These are phyloP conservation scores for Linnemannia elongata DNA, from an alignment of 192 early-diverging fungal genomes.

Conservation along the genomic window DNA sequence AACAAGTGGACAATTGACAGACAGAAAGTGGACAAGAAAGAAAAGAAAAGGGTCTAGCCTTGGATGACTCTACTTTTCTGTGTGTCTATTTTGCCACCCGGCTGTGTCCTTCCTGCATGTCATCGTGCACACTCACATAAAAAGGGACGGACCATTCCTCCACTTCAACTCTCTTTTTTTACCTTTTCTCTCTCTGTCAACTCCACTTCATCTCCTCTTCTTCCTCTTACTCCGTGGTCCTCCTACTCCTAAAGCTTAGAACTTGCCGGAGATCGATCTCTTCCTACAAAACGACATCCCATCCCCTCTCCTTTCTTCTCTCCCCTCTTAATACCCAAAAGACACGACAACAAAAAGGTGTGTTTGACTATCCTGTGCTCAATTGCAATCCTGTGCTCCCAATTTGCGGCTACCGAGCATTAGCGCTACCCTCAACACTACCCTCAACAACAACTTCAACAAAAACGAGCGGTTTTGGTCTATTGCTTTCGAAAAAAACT, in stretches of 20 bases:
- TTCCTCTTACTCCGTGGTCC: neutral
- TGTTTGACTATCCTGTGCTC: neutral
- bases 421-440: no score
- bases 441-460: neutral
- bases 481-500: neutral
- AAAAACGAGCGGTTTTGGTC: neutral
- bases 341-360: neutral
- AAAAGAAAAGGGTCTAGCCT: neutral
- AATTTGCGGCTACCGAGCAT: neutral
- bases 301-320: neutral
- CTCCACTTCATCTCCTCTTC: neutral
- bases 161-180: neutral
- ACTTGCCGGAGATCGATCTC: neutral
- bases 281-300: neutral
- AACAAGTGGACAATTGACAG: no score
- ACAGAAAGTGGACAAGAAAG: neutral
- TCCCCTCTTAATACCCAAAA: neutral
- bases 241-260: neutral
- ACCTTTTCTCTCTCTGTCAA: neutral
- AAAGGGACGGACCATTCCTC: neutral
- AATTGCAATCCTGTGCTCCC: neutral
- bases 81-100: neutral
- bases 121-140: neutral
- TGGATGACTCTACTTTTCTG: neutral
- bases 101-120: neutral